Base-by-base conservation (phyloP, 2,329 filamentous ascomycete genomes). In the Alternaria conjuncta region DNA sequence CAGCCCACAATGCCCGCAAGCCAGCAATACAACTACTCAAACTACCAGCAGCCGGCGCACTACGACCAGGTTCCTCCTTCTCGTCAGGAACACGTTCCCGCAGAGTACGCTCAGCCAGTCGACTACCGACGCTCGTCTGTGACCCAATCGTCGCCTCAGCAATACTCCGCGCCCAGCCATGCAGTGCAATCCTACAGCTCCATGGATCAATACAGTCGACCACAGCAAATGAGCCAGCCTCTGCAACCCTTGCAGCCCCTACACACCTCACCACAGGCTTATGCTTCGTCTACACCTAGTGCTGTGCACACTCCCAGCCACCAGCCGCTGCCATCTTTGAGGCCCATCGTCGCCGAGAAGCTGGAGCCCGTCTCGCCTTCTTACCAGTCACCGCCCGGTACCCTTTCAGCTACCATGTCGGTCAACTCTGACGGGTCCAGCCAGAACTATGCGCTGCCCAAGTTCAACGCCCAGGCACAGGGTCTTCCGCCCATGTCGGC, bases 331-430 rank as follows among this genome's bases (percentile, higher is more conserved):
- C 82, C 83, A 8, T 82, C 82, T 13, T 69, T 84, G 57, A 81
- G 82, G 65, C 74, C 71, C 28, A 71, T 71, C 2, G 67, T 61
- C 55, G 63, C 64, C 21, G 73, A 81, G 5, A 81, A 80, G 61
- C 66, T 82, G 44, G 82, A 84, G 59, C 80, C 82, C 6, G 75
- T 80, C 5, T 84, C 83, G n/a, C 83, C 83, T 0, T 74, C 78
- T n/a, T 82, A 81, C 55, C 73, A 78, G 28, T 79, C 78, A 18
- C 78, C 77, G 58, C 78, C 75, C 55, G 72, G 74, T 59, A 64
- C 67, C 5, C 65, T 78, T 53, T 76, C 71, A 20, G 72, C 68
- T 26, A 67, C 75, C 51, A 75, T 79, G 70, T 79, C 77, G 56
- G 76, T 73, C 25, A 74, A 72, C 20, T 78, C 78, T 5, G 77